These are phyloP conservation scores for Paecilomyces sp. DNA, from an alignment of 2,329 filamentous ascomycete species.

Conservation along the genomic window DNA sequence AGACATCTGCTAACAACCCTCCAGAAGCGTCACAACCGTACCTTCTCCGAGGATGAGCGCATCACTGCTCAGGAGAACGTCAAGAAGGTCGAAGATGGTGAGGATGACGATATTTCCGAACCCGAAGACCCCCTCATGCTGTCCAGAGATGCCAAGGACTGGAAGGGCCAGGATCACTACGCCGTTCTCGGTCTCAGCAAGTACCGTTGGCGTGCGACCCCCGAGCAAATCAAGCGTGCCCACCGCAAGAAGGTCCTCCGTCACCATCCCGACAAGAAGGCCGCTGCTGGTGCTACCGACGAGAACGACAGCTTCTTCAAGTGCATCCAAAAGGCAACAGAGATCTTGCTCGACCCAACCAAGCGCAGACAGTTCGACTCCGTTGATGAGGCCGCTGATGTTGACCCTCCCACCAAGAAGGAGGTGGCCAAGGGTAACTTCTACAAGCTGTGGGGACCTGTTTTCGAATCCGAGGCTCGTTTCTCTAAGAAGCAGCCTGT, in stretches of 20 bases:
- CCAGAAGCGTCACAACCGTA: conserved; percentile 80
- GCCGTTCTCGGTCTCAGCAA: conserved; percentile 88
- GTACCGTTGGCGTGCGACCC: conserved; percentile 85
- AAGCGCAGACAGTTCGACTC: conserved; percentile 95
- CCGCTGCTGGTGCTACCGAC: conserved; percentile 75
- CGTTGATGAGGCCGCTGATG: conserved; percentile 87
- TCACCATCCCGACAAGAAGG: conserved; percentile 99
- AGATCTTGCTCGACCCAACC: conserved; percentile 83
- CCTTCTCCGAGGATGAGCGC: conserved; percentile 96
- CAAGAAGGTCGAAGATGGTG: conserved; percentile 90
- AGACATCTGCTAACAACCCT: conserved; percentile 12
- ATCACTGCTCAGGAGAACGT: conserved; percentile 92
- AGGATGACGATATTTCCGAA: conserved; percentile 87
- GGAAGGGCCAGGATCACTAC: conserved; percentile 99
- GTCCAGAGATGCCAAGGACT: conserved; percentile 92
- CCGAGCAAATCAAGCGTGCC: conserved; percentile 97
- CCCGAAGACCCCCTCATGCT: conserved; percentile 89
- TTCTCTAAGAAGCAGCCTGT: conserved; percentile 92
- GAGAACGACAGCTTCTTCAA: conserved; percentile 98
- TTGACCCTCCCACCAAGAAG: conserved; percentile 90
- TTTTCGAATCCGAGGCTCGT: conserved; percentile 85
- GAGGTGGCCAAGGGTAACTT: conserved; percentile 77
- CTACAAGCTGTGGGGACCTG: conserved; percentile 87
- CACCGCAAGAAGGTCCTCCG: conserved; percentile 99
- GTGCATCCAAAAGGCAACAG: conserved; percentile 97